Evolutionary conservation across 352 stramenopile genomes (phyloP), one percentile per base, ranked within the genome.

Genomic region (Globisporangium emineosum): DNA sequence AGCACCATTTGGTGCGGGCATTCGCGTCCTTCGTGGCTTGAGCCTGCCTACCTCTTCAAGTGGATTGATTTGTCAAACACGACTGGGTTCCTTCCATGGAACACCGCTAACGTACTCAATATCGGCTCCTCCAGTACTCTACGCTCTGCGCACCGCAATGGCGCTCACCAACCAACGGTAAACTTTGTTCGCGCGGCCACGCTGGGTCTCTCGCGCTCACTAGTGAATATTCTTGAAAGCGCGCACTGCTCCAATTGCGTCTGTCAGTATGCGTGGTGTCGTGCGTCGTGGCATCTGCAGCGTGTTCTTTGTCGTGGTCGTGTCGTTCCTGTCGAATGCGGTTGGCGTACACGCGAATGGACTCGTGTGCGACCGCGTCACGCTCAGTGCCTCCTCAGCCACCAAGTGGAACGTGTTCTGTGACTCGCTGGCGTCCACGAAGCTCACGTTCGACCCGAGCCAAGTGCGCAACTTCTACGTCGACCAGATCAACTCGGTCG

Each of bases 381-480:
- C 57, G 15, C 68, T 83, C 4, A 61, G 69, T 29, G 71, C 75
- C 17, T 42, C 70, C 29, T 77, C 72, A 7, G 40, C 53, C 12
- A 64, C 60, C 12, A 69, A 75, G 47, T 83, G 75, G 75, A 70
- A 51, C 35, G 58, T 83, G 29, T 49, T 57, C 45, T 83, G 75
- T 30, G 62, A 66, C 33, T 58, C 54, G 21, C 12, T 59, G 29
- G 52, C 65, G 27, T 65, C 58, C 37, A 56, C 33, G 6, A 64
- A 54, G 19, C 70, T 70, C 5, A 68, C 57, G n/a, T 79, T 83
- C 29, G 66, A 78, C 64, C 72, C 75, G n/a, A 58, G 53, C 15
- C 51, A 65, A 35, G 75, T 83, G 17, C 51, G 60, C 5, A 66
- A 69, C 37, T 78, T 70, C 54, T 73, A 66, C 50, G 65, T 83